Conservation (phyloP, 1,284 basidiomycete species). For the Boletus sp. region DNA sequence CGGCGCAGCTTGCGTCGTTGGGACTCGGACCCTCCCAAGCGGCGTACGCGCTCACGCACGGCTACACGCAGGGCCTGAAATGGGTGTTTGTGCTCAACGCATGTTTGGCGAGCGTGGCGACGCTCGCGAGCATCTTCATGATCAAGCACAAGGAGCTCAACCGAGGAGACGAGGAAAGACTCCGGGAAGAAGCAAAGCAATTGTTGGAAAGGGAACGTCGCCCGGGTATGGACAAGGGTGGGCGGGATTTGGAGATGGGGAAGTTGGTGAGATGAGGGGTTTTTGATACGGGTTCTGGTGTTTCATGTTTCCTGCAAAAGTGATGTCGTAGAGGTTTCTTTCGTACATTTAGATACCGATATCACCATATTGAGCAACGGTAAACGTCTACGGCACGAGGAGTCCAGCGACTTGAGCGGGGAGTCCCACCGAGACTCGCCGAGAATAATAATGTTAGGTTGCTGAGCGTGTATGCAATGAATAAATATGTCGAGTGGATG, state of each 20-base stretch:
- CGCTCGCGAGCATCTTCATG: slow-evolving; percentile 1
- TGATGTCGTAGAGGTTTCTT: too few relatives aligned
- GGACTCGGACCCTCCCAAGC: not conserved
- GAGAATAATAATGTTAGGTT: too few relatives aligned
- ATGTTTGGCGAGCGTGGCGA: not conserved
- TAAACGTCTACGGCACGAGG: too few relatives aligned
- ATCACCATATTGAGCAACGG: too few relatives aligned
- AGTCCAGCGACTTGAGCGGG: too few relatives aligned
- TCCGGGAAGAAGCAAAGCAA: not conserved
- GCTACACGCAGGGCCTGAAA: not conserved
- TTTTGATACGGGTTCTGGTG: too few relatives aligned
- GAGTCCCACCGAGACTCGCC: too few relatives aligned
- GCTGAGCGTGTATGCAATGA: too few relatives aligned
- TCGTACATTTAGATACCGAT: too few relatives aligned
- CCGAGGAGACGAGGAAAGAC: slow-evolving; percentile 2
- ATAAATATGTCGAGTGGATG: too few relatives aligned
- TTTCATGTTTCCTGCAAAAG: too few relatives aligned
- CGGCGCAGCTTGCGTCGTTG: slow-evolving; percentile 1
- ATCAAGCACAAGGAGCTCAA: slow-evolving; percentile 5
- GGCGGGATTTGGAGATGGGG: not conserved
- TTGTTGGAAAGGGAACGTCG: not conserved
- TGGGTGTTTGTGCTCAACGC: slow-evolving; percentile 4
- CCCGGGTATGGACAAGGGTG: not conserved
- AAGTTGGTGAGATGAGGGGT: not conserved
- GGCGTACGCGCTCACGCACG: not conserved